Evolutionary conservation across 2,329 filamentous ascomycete species (phyloP).

Genomic region (Mollisiaceae sp.): DNA sequence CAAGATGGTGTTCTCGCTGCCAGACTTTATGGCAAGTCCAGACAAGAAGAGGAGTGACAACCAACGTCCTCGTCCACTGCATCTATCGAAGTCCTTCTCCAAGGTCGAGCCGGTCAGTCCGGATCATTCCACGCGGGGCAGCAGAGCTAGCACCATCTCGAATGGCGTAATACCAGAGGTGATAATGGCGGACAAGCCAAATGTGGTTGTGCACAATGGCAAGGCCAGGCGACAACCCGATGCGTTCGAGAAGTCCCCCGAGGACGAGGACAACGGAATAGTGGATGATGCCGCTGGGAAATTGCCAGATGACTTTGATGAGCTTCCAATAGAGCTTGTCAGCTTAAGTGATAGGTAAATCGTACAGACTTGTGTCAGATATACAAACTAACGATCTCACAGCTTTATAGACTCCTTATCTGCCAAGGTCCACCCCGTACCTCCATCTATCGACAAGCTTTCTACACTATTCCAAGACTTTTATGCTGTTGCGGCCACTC

Average conservation of each 20-base stretch:
- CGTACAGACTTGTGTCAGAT: neutral
- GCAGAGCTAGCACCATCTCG: constrained; percentile 41
- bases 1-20: constrained; percentile 38
- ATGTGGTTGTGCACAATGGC: constrained; percentile 14
- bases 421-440: constrained; percentile 83
- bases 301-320: constrained; percentile 67
- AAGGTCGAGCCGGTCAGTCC: constrained; percentile 40
- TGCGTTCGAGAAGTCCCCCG: constrained; percentile 48
- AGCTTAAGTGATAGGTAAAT: constrained; percentile 83
- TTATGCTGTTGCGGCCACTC: constrained; percentile 78
- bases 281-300: constrained; percentile 30
- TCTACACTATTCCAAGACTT: constrained; percentile 94
- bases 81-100: constrained; percentile 47
- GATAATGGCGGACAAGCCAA: constrained; percentile 28
- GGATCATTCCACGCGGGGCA: constrained; percentile 30
- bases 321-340: constrained; percentile 91
- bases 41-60: constrained; percentile 33
- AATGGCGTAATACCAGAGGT: constrained; percentile 35
- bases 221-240: constrained; percentile 33
- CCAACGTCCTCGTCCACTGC: constrained; percentile 41
- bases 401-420: constrained; percentile 92
- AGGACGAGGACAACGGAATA: constrained; percentile 38
- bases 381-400: constrained; percentile 31
- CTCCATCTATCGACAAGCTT: constrained; percentile 81
- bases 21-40: constrained; percentile 43